Evolutionary conservation across 108 stramenopile genomes (phyloP), one percentile per base, ranked within the genome.

Genomic region (Nitzschia putrida): DNA sequence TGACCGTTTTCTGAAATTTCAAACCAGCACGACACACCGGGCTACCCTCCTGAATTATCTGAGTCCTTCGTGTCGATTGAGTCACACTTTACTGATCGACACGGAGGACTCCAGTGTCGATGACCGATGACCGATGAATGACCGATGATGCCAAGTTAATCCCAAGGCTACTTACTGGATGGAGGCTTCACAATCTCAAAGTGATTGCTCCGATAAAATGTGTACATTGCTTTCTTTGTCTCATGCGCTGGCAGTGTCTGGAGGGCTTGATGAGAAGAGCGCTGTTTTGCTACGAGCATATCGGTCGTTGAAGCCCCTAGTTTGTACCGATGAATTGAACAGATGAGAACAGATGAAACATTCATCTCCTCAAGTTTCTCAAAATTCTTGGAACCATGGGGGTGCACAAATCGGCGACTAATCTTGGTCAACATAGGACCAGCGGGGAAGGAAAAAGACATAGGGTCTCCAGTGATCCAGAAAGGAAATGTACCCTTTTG

Each of bases 141-240:
- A n/a, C n/a, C n/a, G n/a, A n/a, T n/a, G n/a, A n/a, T n/a, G n/a
- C n/a, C n/a, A n/a, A n/a, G n/a, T n/a, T n/a, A n/a, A n/a, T n/a
- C n/a, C n/a, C n/a, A 60, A 71, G 64, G 12, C 84, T 93, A 10
- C 90, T 93, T 67, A 82, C 90, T 66, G 90, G 85, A 55, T 93
- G 22, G 75, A 79, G 22, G 85, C 85, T 21, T 81, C 86, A 16
- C 85, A 78, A 64, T 69, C 72, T 0, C 57, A 69, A 41, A 73
- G 80, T 51, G 80, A 88, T 23, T 47, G 66, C 24, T 65, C 69
- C 18, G 76, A 76, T 14, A 80, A 79, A 69, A 85, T 93, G 66
- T 89, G 85, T 63, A 82, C 86, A 11, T 79, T 89, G 7, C 75
- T 93, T 8, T 75, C 86, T 8, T 66, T 93, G 39, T 77, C 83